Percentiles rank a stretch among this genome's conserved stretches.
phyloP scores from a whole-genome alignment of 2,329 filamentous ascomycete species.

The Aspergillus tanneri region DNA sequence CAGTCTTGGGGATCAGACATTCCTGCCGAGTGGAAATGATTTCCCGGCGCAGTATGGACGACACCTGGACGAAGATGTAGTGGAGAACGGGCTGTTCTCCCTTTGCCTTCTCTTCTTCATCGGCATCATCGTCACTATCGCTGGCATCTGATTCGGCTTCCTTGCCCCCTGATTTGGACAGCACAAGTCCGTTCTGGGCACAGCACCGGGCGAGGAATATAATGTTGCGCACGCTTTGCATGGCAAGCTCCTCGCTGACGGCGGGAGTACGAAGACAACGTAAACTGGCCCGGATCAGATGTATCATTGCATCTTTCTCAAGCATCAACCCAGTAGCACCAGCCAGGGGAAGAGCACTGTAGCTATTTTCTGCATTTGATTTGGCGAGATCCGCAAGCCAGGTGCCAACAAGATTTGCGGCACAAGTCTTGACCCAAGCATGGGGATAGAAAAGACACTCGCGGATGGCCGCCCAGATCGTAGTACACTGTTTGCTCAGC shows the following conservation, averaged over 20 bases:
- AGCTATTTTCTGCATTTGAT: slow-evolving; percentile 55
- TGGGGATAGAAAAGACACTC: slow-evolving; percentile 71
- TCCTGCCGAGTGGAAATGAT: slow-evolving; percentile 60
- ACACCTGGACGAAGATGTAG: slow-evolving; percentile 76
- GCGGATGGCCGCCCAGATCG: slow-evolving; percentile 71
- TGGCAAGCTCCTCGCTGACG: slow-evolving; percentile 71
- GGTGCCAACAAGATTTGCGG: slow-evolving; percentile 70
- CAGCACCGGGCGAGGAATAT: slow-evolving; percentile 73
- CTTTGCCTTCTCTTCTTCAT: slow-evolving; percentile 40
- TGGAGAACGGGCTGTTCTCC: slow-evolving; percentile 55
- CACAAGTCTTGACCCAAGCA: slow-evolving; percentile 71
- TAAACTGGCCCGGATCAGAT: slow-evolving; percentile 57
- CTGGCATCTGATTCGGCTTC: slow-evolving; percentile 40
- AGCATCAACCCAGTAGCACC: slow-evolving; percentile 72
- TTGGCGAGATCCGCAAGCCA: slow-evolving; percentile 78
- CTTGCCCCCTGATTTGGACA: slow-evolving; percentile 42
- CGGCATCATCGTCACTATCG: slow-evolving; percentile 47
- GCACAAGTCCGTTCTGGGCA: slow-evolving; percentile 55
- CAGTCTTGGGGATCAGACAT: slow-evolving; percentile 70
- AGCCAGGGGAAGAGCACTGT: slow-evolving; percentile 59
- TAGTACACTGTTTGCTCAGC: slow-evolving; percentile 58
- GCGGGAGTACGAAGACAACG: slow-evolving; percentile 61
- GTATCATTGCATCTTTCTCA: slow-evolving; percentile 61
- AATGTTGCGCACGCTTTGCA: slow-evolving; percentile 76
- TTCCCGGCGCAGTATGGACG: slow-evolving; percentile 75